A percentile compares a stretch with the other conserved stretches of the same genome.
Evolutionary conservation across 129 eudicot genomes (phyloP).

Genomic region (Lactuca saligna): DNA sequence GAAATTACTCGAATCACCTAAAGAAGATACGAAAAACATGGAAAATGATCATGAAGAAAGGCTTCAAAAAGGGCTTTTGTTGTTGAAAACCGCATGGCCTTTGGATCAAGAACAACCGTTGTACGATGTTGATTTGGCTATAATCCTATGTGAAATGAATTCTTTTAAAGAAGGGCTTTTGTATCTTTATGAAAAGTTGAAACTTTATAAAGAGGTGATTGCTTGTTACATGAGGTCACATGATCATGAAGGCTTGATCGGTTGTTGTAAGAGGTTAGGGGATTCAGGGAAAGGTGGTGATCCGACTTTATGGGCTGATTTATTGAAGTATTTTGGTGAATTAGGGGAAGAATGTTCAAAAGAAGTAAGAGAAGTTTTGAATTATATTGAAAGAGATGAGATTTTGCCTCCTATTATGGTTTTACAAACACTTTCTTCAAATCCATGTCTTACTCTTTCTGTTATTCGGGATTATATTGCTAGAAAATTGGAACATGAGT

Average conservation of each 20-base stretch:
- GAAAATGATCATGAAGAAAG: slow-evolving; percentile 60
- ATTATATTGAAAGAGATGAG: slow-evolving; percentile 90
- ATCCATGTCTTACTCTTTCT: slow-evolving; percentile 87
- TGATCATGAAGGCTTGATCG: slow-evolving; percentile 95
- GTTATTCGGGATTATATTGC: slow-evolving; percentile 94
- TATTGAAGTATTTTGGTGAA: slow-evolving; percentile 94
- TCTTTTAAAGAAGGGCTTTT: slow-evolving; percentile 75
- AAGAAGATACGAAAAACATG: slow-evolving; percentile 30
- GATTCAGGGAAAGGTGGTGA: slow-evolving; percentile 93
- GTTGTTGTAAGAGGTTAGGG: slow-evolving; percentile 97
- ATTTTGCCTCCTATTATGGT: slow-evolving; percentile 92
- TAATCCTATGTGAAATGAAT: slow-evolving; percentile 92
- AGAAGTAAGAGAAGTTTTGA: slow-evolving; percentile 86
- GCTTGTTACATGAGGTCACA: slow-evolving; percentile 96
- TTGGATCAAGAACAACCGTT: slow-evolving; percentile 82
- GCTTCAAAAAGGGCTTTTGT: slow-evolving; percentile 66
- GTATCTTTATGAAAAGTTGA: slow-evolving; percentile 91
- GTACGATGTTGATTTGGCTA: slow-evolving; percentile 87
- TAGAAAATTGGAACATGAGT: slow-evolving; percentile 85
- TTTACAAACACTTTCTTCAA: slow-evolving; percentile 80
- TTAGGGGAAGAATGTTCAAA: slow-evolving; percentile 98
- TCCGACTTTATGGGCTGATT: slow-evolving; percentile 86
- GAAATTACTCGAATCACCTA: neutral
- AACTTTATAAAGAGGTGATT: slow-evolving; percentile 92
- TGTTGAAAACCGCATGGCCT: slow-evolving; percentile 91